Evolutionary conservation across 345 rosid species (phyloP).

Genomic region (Aquilaria malaccensis): DNA sequence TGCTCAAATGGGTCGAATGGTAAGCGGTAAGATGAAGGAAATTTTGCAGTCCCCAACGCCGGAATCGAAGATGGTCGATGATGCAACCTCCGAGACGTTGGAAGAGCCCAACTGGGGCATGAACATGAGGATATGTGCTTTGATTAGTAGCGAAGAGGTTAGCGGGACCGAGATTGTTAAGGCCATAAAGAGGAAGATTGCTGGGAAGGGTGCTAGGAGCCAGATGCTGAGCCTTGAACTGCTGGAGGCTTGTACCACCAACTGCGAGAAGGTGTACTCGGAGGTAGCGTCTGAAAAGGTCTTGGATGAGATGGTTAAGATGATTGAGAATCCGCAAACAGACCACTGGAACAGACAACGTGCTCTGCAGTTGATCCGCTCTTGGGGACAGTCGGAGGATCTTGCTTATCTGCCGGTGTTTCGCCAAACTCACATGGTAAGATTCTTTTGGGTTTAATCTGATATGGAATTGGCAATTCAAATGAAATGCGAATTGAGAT

Average conservation of each 20-base stretch:
- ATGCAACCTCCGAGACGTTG: slow-evolving; percentile 65
- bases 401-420: slow-evolving; percentile 77
- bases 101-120: slow-evolving; percentile 83
- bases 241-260: slow-evolving; percentile 67
- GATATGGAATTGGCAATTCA: neutral
- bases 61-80: slow-evolving; percentile 80
- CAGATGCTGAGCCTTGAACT: slow-evolving; percentile 72
- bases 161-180: slow-evolving; percentile 56
- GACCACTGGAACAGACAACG: slow-evolving; percentile 43
- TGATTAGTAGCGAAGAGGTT: slow-evolving; percentile 67
- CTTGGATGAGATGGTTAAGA: slow-evolving; percentile 82
- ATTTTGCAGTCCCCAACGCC: slow-evolving; percentile 71
- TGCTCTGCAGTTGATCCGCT: slow-evolving; percentile 63
- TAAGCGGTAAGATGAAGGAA: slow-evolving; percentile 77
- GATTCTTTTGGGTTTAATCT: neutral
- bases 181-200: slow-evolving; percentile 70
- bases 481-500: too few relatives aligned
- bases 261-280: slow-evolving; percentile 71
- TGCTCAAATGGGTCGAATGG: slow-evolving; percentile 74
- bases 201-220: slow-evolving; percentile 41
- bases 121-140: slow-evolving; percentile 81
- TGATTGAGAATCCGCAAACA: slow-evolving; percentile 49
- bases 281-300: slow-evolving; percentile 73
- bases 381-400: slow-evolving; percentile 77
- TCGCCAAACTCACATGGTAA: slow-evolving; percentile 66